Evolutionary conservation across 176 grass and related monocot genomes (phyloP), one percentile per base, ranked within the genome.

Genomic region (Paspalum notatum): DNA sequence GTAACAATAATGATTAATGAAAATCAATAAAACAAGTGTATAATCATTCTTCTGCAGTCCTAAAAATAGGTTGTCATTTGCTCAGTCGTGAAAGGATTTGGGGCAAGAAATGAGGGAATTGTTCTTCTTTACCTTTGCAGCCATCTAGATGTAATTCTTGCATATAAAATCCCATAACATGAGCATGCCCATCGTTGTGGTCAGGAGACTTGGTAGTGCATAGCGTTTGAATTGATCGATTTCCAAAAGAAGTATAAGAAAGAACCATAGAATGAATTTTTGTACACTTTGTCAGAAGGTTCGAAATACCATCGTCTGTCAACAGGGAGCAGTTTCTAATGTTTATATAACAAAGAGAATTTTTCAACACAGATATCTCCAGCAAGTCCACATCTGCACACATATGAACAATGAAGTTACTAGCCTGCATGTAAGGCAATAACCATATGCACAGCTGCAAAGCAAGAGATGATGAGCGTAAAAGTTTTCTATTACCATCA

Each of bases 271-370:
- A 90, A 63, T 87, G 85, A 18, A 93, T 88, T 57, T 76, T 90
- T 52, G 38, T 57, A 60, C 84, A 93, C 62, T 87, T 89, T 39
- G 76, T 26, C 27, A 93, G 54, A 65, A 93, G 62, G 71, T 15
- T 76, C 53, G 91, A 90, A 85, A 93, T 93, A 40, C 87, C 87
- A 55, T 78, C 74, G 40, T 93, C 91, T 82, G 91, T 90, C 83
- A 93, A 70, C 26, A 44, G 12, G 58, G 81, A 79, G 77, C 91
- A 93, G 59, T 84, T 83, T 82, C 77, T 90, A 84, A 93, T 85
- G 84, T 90, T 93, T 93, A 93, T 82, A 61, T 90, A 93, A 70
- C 62, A 85, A 17, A 93, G 78, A 66, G 84, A 87, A 60, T 61
- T 66, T 77, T 62, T 81, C 25, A 93, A 56, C 49, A 41, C 27